Percentiles rank a stretch among this genome's conserved stretches.
These are phyloP conservation scores for Dactylellina cionopaga DNA, from an alignment of 2,329 filamentous ascomycete genomes.

Conservation along the genomic window DNA sequence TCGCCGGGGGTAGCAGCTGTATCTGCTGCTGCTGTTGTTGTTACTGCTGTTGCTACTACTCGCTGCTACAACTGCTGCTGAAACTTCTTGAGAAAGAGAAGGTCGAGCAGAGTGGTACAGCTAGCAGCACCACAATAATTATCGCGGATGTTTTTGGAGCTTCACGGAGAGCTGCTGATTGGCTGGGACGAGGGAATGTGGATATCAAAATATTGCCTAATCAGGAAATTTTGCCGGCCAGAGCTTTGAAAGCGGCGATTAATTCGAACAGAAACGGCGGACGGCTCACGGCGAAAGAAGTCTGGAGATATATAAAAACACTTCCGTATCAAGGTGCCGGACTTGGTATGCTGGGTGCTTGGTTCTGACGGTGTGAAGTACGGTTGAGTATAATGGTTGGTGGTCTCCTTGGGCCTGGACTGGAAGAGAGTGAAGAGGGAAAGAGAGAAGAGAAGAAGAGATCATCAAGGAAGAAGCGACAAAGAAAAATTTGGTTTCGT, in stretches of 20 bases:
- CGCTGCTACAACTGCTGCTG: no score
- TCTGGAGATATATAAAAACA: no score
- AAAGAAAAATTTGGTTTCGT: neutral
- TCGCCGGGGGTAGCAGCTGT: neutral
- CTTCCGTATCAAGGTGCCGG: no score
- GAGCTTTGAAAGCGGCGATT: slow-evolving; percentile 17
- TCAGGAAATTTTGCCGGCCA: slow-evolving; percentile 29
- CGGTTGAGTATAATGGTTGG: no score
- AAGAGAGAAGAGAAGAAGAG: neutral
- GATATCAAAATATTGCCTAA: slow-evolving; percentile 22
- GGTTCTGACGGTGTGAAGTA: no score
- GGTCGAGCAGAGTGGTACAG: neutral
- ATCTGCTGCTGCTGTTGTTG: neutral
- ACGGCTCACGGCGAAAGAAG: no score
- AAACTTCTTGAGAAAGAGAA: no score
- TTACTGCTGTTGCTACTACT: no score
- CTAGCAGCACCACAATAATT: neutral
- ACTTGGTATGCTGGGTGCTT: no score
- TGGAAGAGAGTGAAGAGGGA: neutral
- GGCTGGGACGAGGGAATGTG: neutral
- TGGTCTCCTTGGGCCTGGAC: no score
- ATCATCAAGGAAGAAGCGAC: neutral
- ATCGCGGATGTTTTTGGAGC: neutral
- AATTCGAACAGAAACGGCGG: no score
- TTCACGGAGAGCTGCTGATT: slow-evolving; percentile 1